Evolutionary conservation across 2,329 filamentous ascomycete species (phyloP).

Genomic region (Aureobasidium pullulans): DNA sequence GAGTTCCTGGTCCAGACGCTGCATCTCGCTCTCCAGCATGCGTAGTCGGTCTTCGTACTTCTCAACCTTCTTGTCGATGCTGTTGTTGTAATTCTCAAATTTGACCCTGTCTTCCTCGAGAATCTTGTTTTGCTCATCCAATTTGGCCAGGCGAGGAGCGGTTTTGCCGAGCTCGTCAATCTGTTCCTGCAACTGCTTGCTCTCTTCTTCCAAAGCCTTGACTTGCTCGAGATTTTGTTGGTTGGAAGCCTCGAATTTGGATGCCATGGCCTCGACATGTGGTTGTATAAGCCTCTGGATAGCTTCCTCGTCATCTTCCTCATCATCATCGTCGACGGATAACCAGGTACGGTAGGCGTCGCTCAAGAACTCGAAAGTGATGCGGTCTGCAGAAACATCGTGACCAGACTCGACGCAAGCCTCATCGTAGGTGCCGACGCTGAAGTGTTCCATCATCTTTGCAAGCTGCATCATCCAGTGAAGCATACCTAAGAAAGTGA

Average conservation of each 20-base stretch:
- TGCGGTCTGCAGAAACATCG: slow-evolving; percentile 81
- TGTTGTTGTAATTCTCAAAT: slow-evolving; percentile 88
- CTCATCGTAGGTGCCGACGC: slow-evolving; percentile 73
- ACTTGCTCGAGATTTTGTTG: slow-evolving; percentile 78
- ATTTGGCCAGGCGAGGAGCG: slow-evolving; percentile 70
- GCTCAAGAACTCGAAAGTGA: slow-evolving; percentile 89
- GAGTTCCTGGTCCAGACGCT: slow-evolving; percentile 68
- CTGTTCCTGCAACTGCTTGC: slow-evolving; percentile 70
- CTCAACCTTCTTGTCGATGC: slow-evolving; percentile 75
- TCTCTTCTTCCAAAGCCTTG: slow-evolving; percentile 77
- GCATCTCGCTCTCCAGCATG: slow-evolving; percentile 78
- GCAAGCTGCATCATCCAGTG: slow-evolving; percentile 99
- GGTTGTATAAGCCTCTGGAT: slow-evolving; percentile 71
- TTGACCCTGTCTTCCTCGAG: slow-evolving; percentile 92
- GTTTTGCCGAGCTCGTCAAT: slow-evolving; percentile 85
- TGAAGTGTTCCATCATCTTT: slow-evolving; percentile 84
- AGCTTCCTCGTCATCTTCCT: slow-evolving; percentile 79
- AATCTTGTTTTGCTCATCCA: slow-evolving; percentile 86
- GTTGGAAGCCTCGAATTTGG: slow-evolving; percentile 78
- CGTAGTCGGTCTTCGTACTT: slow-evolving; percentile 78
- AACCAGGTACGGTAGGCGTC: slow-evolving; percentile 91
- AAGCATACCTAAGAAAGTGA: slow-evolving; percentile 82
- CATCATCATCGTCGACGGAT: slow-evolving; percentile 62
- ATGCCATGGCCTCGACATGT: slow-evolving; percentile 80
- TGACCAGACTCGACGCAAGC: slow-evolving; percentile 81